Evolutionary conservation across 306 rosid genomes (phyloP), one percentile per base, ranked within the genome.

Genomic region (Sindora glabra): DNA sequence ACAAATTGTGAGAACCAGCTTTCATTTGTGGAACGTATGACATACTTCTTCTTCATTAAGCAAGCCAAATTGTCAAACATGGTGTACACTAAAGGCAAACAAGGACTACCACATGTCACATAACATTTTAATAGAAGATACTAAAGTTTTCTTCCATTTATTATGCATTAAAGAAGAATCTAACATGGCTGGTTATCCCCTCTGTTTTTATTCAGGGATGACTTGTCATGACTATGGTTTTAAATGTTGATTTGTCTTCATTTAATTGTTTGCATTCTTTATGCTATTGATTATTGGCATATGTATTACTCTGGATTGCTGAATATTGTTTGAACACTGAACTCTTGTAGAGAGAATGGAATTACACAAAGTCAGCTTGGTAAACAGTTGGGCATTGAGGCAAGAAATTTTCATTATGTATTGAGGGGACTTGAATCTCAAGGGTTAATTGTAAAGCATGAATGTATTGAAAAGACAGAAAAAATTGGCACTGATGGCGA

Each of bases 351-450:
- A 61, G 32, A 58, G 32, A 70, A 82, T 42, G 98, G 98, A 9
- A 77, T 86, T 23, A 83, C 94, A n/a, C 98, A 92, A 50, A 69
- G 64, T 21, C 84, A 89, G 34, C 85, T 92, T 55, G 84, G 82
- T 11, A 88, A 88, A 56, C 85, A 76, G 9, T 71, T 92, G 52
- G 81, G 75, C 22, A 75, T 86, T 21, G 85, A 83, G 66, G 75
- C 78, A 4, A 86, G 59, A 47, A 88, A 89, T 68, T 81, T 88
- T 23, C 75, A 69, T 59, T 88, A 92, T 40, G 85, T 84, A 11
- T 56, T 88, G 61, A 78, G 64, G 74, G 81, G 64, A 62, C 96
- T 92, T 1, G 98, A 92, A 58, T 77, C 86, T 37, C 96, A 83
- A 63, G 96, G 96, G 6, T 74, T 88, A 30, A 77, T 92, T 45